Percentiles rank a stretch among this genome's conserved stretches.
These are phyloP conservation scores for Tuber brumale DNA, from an alignment of 495 filamentous ascomycete species.

Conservation along the genomic window DNA sequence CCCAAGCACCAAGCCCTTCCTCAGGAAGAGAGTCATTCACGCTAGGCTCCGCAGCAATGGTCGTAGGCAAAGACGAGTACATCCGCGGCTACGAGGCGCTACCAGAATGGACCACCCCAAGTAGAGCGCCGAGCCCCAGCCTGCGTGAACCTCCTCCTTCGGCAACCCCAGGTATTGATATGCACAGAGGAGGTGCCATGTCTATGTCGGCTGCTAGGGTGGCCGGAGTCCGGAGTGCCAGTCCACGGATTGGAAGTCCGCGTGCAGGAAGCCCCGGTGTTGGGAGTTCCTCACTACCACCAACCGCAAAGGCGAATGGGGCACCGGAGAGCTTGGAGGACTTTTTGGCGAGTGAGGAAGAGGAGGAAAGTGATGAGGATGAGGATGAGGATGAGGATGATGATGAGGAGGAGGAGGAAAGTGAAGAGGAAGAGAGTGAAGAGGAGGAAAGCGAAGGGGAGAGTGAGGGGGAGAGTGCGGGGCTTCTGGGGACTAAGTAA, in stretches of 20 bases:
- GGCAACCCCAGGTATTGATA: constrained; percentile 40
- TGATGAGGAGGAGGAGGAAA: constrained; percentile 21
- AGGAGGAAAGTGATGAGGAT: constrained; percentile 10
- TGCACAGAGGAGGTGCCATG: constrained; percentile 31
- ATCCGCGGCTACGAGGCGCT: constrained; percentile 67
- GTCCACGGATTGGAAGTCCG: constrained; percentile 25
- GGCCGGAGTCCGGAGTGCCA: constrained; percentile 55
- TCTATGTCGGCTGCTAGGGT: constrained; percentile 49
- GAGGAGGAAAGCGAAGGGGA: constrained; percentile 43
- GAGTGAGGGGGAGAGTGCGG: constrained; percentile 31
- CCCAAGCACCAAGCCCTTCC: constrained; percentile 75
- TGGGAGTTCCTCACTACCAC: constrained; percentile 30
- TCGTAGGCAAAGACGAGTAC: constrained; percentile 68
- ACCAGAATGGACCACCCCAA: constrained; percentile 76
- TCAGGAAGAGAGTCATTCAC: constrained; percentile 67
- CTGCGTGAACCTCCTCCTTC: constrained; percentile 51
- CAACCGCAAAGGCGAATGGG: constrained; percentile 42
- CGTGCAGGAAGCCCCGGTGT: constrained; percentile 42
- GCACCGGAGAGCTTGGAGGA: constrained; percentile 69
- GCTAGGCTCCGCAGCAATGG: constrained; percentile 76
- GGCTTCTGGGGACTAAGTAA: constrained; percentile 19
- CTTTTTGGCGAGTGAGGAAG: constrained; percentile 59
- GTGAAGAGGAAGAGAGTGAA: constrained; percentile 49
- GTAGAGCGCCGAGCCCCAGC: constrained; percentile 68
- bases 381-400: constrained; percentile 17